Conservation (phyloP, 2,329 filamentous ascomycete species). For the Coleophoma crateriformis region DNA sequence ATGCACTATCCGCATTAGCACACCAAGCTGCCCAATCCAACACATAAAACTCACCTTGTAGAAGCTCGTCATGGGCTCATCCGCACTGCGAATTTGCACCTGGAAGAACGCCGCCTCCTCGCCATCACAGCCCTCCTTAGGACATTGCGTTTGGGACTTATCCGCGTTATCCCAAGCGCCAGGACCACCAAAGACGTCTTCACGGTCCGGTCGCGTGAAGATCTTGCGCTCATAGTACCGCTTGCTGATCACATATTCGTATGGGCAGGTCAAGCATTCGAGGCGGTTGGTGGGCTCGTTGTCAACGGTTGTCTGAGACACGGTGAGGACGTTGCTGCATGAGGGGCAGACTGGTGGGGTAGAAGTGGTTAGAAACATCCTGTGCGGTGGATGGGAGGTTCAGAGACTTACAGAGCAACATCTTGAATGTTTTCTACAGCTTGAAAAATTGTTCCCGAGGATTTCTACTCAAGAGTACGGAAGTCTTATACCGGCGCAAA, state of each 20-base stretch:
- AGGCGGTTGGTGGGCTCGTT: constrained; percentile 60
- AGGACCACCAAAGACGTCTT: constrained; percentile 84
- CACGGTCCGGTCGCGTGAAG: constrained; percentile 81
- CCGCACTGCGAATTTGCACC: constrained; percentile 94
- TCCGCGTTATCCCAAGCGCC: constrained; percentile 90
- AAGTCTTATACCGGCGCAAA: too few species aligned
- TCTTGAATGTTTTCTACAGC: constrained; percentile 25
- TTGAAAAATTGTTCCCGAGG: neutral
- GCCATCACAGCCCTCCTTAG: constrained; percentile 73
- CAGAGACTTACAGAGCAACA: constrained; percentile 58
- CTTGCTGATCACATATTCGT: constrained; percentile 76
- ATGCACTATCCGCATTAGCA: constrained; percentile 46
- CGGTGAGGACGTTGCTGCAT: constrained; percentile 79
- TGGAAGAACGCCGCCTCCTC: constrained; percentile 90
- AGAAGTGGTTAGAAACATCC: neutral
- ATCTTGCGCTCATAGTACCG: constrained; percentile 72
- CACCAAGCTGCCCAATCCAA: constrained; percentile 14
- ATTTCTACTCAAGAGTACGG: too few species aligned
- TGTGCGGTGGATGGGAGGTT: neutral
- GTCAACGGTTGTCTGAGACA: constrained; percentile 39
- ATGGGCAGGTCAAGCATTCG: constrained; percentile 93
- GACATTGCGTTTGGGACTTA: constrained; percentile 77
- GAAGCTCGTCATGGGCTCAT: constrained; percentile 98
- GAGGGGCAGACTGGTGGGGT: constrained; percentile 64
- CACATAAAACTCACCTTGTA: constrained; percentile 59